Evolutionary conservation across 1,284 basidiomycete genomes (phyloP).

Genomic region (Pterula multifida): DNA sequence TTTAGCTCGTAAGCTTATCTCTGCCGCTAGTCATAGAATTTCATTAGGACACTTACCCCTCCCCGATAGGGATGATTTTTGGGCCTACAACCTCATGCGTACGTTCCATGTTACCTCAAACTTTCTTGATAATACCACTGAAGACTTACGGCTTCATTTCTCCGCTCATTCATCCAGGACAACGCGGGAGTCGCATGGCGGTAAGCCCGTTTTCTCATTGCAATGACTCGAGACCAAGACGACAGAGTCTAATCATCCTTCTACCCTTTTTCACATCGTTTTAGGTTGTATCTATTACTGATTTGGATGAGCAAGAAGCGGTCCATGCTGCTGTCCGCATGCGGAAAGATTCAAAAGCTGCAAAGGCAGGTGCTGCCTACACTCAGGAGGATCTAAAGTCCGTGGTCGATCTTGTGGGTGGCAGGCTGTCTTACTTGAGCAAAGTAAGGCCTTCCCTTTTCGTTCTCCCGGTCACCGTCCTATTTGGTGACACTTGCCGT

Average conservation of each 20-base stretch:
- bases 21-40: not conserved
- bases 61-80: constrained; percentile 57
- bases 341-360: constrained; percentile 23
- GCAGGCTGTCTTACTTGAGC: constrained; percentile 66
- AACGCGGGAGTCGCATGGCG: constrained; percentile 63
- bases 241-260: not conserved
- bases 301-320: constrained; percentile 55
- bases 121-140: no score
- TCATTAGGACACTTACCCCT: constrained; percentile 10
- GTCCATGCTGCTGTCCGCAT: constrained; percentile 47
- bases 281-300: constrained; percentile 62
- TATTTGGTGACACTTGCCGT: not conserved
- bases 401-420: constrained; percentile 57
- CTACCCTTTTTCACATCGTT: constrained; percentile 1
- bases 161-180: constrained; percentile 30
- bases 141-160: constrained; percentile 2
- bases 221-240: not conserved
- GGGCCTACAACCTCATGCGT: constrained; percentile 63
- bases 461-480: constrained; percentile 5
- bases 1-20: constrained; percentile 53
- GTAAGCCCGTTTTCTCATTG: constrained; percentile 21
- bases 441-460: constrained; percentile 23
- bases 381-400: constrained; percentile 30
- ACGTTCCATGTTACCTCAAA: constrained; percentile 17
- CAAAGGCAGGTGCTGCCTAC: constrained; percentile 13